Percentiles rank a stretch among this genome's conserved stretches.
Conservation (phyloP, 208 protist genomes). For the Trypanosoma mega region DNA sequence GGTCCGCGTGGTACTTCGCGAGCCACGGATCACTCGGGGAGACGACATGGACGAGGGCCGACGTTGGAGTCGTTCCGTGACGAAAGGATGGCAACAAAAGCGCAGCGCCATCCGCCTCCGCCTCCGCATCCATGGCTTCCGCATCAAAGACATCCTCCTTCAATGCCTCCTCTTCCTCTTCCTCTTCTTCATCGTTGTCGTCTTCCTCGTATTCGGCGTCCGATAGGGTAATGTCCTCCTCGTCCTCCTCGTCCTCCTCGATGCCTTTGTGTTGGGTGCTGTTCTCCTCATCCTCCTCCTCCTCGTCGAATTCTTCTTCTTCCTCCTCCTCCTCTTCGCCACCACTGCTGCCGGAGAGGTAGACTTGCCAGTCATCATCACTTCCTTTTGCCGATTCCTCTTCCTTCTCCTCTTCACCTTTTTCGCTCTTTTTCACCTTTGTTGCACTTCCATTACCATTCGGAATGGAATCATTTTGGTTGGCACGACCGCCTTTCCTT, state of each 20-base stretch:
- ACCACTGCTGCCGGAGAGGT: constrained; percentile 10
- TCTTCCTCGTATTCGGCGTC: constrained; percentile 20
- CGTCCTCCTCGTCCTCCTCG: constrained; percentile 24
- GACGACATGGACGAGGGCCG: constrained; percentile 33
- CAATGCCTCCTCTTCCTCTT: constrained; percentile 24
- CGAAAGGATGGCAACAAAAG: constrained; percentile 28
- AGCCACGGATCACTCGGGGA: constrained; percentile 50
- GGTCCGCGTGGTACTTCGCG: constrained; percentile 65
- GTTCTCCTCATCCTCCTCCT: constrained; percentile 8
- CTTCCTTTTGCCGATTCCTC: constrained; percentile 26
- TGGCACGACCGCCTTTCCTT: neutral
- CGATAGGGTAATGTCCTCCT: constrained; percentile 7
- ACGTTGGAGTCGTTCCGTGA: constrained; percentile 33
- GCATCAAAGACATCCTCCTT: constrained; percentile 32
- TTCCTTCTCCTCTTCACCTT: constrained; percentile 1
- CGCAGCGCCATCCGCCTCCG: constrained; percentile 18
- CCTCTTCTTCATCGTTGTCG: constrained; percentile 12
- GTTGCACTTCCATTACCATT: neutral
- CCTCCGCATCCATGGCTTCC: constrained; percentile 28
- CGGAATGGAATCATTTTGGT: neutral
- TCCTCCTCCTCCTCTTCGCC: constrained; percentile 21
- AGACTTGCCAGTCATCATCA: constrained; percentile 33
- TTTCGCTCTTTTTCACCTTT: neutral
- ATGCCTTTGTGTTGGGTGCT: constrained; percentile 34
- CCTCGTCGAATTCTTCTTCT: constrained; percentile 34